Base-by-base conservation (phyloP, 2,329 filamentous ascomycete genomes). In the Gyromitra esculenta region DNA sequence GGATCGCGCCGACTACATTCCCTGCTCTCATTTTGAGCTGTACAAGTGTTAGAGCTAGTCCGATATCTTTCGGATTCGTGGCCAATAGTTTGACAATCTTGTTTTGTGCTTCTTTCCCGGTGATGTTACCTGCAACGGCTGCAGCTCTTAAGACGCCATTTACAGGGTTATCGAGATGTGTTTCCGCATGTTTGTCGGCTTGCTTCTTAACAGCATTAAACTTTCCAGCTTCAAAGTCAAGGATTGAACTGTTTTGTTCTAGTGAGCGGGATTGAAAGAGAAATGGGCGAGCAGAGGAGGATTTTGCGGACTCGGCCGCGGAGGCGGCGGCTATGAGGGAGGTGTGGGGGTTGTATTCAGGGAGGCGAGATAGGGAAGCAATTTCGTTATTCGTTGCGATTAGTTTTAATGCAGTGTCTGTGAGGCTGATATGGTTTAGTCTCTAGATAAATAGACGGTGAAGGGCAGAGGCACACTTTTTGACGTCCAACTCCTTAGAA, bases 191-290 rank as follows among this genome's bases (percentile, higher is more conserved):
- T 37, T 73, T 65, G 13, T 78, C 45, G 9, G 69, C 67, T 25
- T 78, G 62, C 35, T 52, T 41, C 15, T 77, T 67, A 15, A 75
- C 89, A 11, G 92, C 92, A 2, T 85, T 82, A 74, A 89, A 89
- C 82, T 95, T 95, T 77, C 90, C 87, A 57, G 88, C 87, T 79
- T 91, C 86, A 8, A 95, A 85, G 77, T 90, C 88, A 43, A 92
- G 84, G 37, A 89, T 86, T 77, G 90, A 88, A 79, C 85, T 85
- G 83, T 95, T 92, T 76, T 89, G 87, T 65, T 85, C 84, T 56
- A 93, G 82, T 65, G 88, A 86, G 73, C 85, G 87, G 64, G 85
- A 86, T 82, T 96, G 93, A 82, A 91, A 91, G n/a, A 87, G 84
- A 82, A 96, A 96, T 1, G 92, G 87, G 80, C 92, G 89, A 25